Conservation (phyloP, 2,329 filamentous ascomycete genomes). For the Rutstroemia sp. region DNA sequence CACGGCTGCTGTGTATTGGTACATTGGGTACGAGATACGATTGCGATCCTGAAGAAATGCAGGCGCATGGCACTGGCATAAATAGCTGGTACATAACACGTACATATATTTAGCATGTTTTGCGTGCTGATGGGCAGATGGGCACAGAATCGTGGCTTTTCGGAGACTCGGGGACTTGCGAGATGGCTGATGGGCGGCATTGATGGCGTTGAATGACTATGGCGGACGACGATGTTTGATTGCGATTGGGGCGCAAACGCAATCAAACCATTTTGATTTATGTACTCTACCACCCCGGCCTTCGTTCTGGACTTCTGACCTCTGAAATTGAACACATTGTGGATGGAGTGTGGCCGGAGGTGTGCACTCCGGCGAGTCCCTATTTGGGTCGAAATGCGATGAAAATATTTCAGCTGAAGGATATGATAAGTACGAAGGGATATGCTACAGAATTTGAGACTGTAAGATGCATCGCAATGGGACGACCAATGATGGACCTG, state of each 20-base stretch:
- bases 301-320: not conserved
- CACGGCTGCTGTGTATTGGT: too few species aligned
- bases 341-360: not conserved
- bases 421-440: too few species aligned
- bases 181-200: not conserved
- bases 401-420: too few species aligned
- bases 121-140: not conserved
- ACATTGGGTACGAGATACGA: not conserved
- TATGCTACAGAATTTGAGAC: too few species aligned
- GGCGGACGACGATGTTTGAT: not conserved
- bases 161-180: slow-evolving; percentile 8
- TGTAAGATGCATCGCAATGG: too few species aligned
- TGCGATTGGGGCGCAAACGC: too few species aligned
- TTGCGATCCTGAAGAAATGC: not conserved
- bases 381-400: too few species aligned
- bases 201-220: not conserved
- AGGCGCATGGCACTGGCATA: not conserved
- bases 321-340: not conserved
- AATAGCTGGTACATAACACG: not conserved
- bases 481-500: too few species aligned
- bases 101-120: not conserved
- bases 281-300: not conserved
- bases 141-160: slow-evolving; percentile 5
- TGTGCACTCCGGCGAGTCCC: too few species aligned
- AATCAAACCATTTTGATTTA: not conserved